Percentiles rank a stretch among this genome's conserved stretches.
phyloP scores from a whole-genome alignment of 768 basidiomycete genomes.

The Rhodotorula kratochvilovae region DNA sequence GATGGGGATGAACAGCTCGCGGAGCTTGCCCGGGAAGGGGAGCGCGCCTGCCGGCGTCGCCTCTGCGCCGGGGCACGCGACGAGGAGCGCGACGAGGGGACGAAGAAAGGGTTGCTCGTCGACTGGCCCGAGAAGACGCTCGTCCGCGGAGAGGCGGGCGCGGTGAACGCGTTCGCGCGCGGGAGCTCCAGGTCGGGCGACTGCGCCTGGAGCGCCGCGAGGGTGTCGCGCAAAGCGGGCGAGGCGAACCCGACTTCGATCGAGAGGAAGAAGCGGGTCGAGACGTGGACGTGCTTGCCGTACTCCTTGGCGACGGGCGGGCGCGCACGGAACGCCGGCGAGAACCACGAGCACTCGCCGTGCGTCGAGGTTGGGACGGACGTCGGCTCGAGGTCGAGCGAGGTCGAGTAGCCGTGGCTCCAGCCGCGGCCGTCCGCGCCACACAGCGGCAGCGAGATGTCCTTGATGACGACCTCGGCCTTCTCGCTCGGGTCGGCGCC shows the following conservation, averaged over 20 bases:
- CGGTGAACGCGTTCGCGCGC: constrained; percentile 39
- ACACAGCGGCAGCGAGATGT: constrained; percentile 38
- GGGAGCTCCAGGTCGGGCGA: constrained; percentile 39
- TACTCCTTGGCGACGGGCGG: constrained; percentile 38
- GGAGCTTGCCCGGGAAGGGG: constrained; percentile 44
- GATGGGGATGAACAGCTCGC: constrained; percentile 43
- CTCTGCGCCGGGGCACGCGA: neutral
- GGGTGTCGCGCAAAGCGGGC: constrained; percentile 31
- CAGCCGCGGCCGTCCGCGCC: constrained; percentile 33
- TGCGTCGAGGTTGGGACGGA: constrained; percentile 34
- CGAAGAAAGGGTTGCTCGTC: constrained; percentile 40
- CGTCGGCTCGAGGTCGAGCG: constrained; percentile 41
- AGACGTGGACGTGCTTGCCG: constrained; percentile 40
- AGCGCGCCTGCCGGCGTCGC: constrained; percentile 4
- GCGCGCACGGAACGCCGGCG: constrained; percentile 38
- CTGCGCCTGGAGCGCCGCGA: constrained; percentile 19
- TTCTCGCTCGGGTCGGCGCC: constrained; percentile 40
- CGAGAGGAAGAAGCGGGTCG: constrained; percentile 42
- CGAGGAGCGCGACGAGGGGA: constrained; percentile 6
- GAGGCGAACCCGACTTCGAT: constrained; percentile 44
- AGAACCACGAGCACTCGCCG: constrained; percentile 44
- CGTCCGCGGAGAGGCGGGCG: constrained; percentile 21
- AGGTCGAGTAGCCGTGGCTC: constrained; percentile 42
- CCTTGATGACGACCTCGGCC: constrained; percentile 41
- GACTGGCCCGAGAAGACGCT: constrained; percentile 31